Evolutionary conservation across 2,329 filamentous ascomycete genomes (phyloP), one percentile per base, ranked within the genome.

Genomic region (Colletotrichum chrysophilum): DNA sequence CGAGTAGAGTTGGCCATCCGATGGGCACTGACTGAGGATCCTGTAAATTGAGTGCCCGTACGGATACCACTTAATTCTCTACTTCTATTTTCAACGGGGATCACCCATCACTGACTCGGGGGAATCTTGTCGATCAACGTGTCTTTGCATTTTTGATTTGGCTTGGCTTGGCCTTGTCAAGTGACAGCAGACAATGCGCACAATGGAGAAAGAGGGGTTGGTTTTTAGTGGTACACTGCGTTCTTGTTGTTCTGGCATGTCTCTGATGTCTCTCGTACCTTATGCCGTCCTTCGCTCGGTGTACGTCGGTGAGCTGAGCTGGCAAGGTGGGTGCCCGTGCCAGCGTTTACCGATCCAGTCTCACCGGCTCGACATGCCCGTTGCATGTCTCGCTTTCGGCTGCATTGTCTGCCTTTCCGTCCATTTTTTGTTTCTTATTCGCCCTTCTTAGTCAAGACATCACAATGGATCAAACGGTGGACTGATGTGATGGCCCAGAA

Each of bases 91-190:
- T 60, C 70, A 66, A 68, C 70, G 70, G 70, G 74, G 70, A 34
- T 76, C 55, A 74, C 58, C 74, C 70, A 74, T 73, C 14, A 26
- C 56, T 74, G 64, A 76, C 64, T 74, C 74, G 74, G 70, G 74
- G 68, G 58, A 69, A 74, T 76, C 74, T 32, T 56, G 74, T 76
- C 74, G 74, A 76, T 76, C 74, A 65, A 26, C 43, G 58, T 32
- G 34, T n/a, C 56, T 75, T 30, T 65, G 62, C 28, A 28, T 69
- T 52, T 36, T 58, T 36, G 43, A 24, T 21, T 21, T 30, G 62
- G 24, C 64, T 75, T 69, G 70, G 70, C 70, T 65, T 48, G 66
- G 55, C 32, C 24, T 58, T 73, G 60, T 43, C 60, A 32, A 58
- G 13, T 65, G 55, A 52, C 24, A 64, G 38, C 36, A 43, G 55